Conservation (phyloP, 495 filamentous ascomycete species). For the Oidiodendron maius region DNA sequence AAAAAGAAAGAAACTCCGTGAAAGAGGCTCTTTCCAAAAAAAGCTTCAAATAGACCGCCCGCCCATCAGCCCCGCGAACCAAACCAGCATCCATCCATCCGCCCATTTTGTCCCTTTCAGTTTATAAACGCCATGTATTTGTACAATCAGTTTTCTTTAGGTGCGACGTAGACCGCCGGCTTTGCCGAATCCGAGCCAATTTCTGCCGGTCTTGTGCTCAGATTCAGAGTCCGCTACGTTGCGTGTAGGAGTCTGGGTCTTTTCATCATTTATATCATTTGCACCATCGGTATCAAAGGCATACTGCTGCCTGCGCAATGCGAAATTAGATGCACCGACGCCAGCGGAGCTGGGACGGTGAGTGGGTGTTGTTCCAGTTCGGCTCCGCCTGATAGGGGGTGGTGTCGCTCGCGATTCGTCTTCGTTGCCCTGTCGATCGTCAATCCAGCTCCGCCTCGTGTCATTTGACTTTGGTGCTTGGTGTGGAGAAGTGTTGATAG, state of each 20-base stretch:
- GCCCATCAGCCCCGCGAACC: too few species aligned
- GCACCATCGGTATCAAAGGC: background rate
- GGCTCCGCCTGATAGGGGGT: slow-evolving; percentile 17
- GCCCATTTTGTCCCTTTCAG: too few species aligned
- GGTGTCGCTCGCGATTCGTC: slow-evolving; percentile 16
- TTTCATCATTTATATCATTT: background rate
- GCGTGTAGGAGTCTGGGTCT: background rate
- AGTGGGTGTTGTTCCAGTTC: background rate
- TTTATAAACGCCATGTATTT: too few species aligned
- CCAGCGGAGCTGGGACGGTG: slow-evolving; percentile 16
- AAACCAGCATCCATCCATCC: too few species aligned
- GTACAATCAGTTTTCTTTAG: too few species aligned
- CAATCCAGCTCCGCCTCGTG: slow-evolving; percentile 4
- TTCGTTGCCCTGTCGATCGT: slow-evolving; percentile 4
- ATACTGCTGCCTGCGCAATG: background rate
- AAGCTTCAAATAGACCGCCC: too few species aligned
- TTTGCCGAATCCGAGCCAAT: slow-evolving; percentile 14
- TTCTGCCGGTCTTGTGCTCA: background rate
- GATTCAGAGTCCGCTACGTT: background rate
- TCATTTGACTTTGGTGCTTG: background rate
- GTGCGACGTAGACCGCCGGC: background rate
- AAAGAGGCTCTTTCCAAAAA: too few species aligned
- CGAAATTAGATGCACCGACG: background rate
- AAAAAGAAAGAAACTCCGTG: too few species aligned
- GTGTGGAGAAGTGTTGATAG: background rate